These are phyloP conservation scores for Carex scoparia DNA, from an alignment of 176 grass and related monocot species.

Conservation along the genomic window DNA sequence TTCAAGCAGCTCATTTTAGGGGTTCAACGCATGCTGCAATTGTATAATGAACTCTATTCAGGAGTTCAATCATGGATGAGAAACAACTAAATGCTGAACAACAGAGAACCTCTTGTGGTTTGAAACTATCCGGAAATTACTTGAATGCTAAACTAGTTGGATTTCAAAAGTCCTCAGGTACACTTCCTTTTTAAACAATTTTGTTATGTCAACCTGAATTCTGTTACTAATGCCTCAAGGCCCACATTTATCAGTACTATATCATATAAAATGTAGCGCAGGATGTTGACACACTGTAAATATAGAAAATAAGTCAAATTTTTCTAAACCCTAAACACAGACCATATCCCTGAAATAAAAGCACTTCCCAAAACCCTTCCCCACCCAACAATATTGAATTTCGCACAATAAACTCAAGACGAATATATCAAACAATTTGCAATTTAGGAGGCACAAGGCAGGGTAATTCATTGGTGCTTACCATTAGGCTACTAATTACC, in stretches of 20 bases:
- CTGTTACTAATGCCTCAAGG: not conserved
- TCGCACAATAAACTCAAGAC: no score
- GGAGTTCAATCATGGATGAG: not conserved
- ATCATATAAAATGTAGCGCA: not conserved
- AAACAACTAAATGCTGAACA: not conserved
- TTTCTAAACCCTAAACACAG: not conserved
- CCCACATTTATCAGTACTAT: not conserved
- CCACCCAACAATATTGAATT: no score
- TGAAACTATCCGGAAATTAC: not conserved
- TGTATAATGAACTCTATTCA: not conserved
- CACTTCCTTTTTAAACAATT: not conserved
- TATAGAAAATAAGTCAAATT: not conserved
- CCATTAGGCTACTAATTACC: not conserved
- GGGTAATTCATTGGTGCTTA: not conserved
- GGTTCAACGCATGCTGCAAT: not conserved
- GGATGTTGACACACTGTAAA: not conserved
- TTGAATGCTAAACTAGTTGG: not conserved
- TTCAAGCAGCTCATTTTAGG: not conserved
- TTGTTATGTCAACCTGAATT: not conserved
- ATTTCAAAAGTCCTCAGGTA: not conserved
- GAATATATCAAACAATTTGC: not conserved
- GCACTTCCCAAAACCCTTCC: no score
- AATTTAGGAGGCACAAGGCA: not conserved
- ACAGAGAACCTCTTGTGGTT: not conserved
- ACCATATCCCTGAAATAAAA: not conserved